Evolutionary conservation across 352 stramenopile species (phyloP), one percentile per base, ranked within the genome.

Genomic region (Phytophthora constricta): DNA sequence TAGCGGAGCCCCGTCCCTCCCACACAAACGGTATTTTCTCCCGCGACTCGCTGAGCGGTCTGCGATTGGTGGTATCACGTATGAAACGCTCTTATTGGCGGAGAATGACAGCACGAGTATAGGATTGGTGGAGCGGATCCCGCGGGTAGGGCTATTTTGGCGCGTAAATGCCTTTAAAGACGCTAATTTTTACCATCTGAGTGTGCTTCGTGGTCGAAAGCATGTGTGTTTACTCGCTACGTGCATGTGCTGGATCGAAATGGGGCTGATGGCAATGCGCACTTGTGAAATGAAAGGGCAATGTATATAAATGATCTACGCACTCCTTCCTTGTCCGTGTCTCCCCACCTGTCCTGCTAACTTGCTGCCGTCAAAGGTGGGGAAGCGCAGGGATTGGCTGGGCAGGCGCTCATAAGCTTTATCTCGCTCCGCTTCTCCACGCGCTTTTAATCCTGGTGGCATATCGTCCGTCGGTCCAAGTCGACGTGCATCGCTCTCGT

Each of bases 301-400:
- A 68, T 75, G 68, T 64, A 75, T 72, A 62, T 72, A 64, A 62
- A 72, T 72, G 63, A 71, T 75, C 62, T 71, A 75, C 68, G 67
- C 67, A 75, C 62, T 71, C 49, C 58, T 67, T 62, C 47, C 47
- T 51, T 47, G 26, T 52, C 47, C 62, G 39, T 26, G 62, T 27
- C 47, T 55, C 48, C 48, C 62, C 60, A 52, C 60, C 9, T 46
- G 19, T 68, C 34, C 45, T 53, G 49, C 56, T 58, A 58, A 55
- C 22, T 46, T 72, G 55, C 60, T 45, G 34, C 19, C 46, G 27
- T 22, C 51, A 45, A 66, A 55, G 45, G 27, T 62, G 47, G 51
- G 34, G 52, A 60, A 61, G 39, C 45, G 45, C 42, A 67, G 20
- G 47, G 25, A 27, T 56, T 57, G 50, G 52, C 52, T 69, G 50